phyloP scores from a whole-genome alignment of 2,329 filamentous ascomycete genomes.

The Nothopassalora personata region DNA sequence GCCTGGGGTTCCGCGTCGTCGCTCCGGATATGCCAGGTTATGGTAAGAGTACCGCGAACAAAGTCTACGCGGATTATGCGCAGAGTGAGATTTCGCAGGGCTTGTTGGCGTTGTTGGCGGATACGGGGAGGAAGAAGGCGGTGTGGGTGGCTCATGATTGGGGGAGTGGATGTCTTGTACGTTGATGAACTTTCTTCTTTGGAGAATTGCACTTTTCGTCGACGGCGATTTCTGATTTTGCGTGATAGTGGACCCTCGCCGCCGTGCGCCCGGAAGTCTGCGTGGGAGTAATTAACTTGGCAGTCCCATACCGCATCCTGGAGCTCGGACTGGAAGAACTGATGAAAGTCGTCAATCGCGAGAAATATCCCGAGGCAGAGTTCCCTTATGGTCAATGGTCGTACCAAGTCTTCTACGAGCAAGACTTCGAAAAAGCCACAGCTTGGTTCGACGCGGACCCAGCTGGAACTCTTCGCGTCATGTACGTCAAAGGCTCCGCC shows the following conservation, averaged over 20 bases:
- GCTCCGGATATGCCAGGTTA: slow-evolving; percentile 34
- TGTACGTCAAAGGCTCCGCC: slow-evolving; percentile 24
- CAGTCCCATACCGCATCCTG: slow-evolving; percentile 40
- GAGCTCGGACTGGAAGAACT: slow-evolving; percentile 38
- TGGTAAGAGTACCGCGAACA: slow-evolving; percentile 27
- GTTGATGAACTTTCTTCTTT: not conserved
- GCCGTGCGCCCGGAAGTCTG: slow-evolving; percentile 27
- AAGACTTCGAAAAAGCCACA: slow-evolving; percentile 16
- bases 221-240: too few species aligned
- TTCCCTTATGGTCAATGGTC: slow-evolving; percentile 35
- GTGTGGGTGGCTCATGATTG: slow-evolving; percentile 47
- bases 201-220: too few species aligned
- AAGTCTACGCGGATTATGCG: slow-evolving; percentile 26
- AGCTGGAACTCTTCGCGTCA: slow-evolving; percentile 21
- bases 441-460: slow-evolving; percentile 13
- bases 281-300: slow-evolving; percentile 22
- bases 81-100: slow-evolving; percentile 5
- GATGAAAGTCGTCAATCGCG: slow-evolving; percentile 36
- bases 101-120: slow-evolving; percentile 36
- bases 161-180: slow-evolving; percentile 30
- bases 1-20: slow-evolving; percentile 20
- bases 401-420: slow-evolving; percentile 31
- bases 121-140: slow-evolving; percentile 35
- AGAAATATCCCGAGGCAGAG: slow-evolving; percentile 41
- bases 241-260: slow-evolving; percentile 11